Percentiles rank a stretch among this genome's conserved stretches.
phyloP scores from a whole-genome alignment of 768 basidiomycete species.

The Plicaturopsis crispa region DNA sequence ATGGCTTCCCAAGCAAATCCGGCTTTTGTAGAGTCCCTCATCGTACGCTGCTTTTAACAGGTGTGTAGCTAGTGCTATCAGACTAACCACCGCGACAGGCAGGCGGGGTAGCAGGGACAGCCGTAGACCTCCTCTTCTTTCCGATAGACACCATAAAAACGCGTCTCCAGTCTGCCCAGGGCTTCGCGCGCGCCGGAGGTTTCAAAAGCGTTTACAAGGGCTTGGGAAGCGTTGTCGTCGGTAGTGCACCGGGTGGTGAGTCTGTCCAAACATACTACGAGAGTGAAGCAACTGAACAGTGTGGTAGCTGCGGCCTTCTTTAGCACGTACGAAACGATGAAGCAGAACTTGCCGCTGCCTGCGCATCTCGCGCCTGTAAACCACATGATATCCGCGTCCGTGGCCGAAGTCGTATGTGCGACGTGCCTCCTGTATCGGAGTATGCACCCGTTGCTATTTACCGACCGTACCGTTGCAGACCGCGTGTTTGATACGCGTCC shows the following conservation, averaged over 20 bases:
- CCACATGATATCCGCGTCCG: slow-evolving; percentile 44
- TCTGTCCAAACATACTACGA: background rate
- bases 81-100: slow-evolving; percentile 39
- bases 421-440: no score
- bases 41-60: slow-evolving; percentile 23
- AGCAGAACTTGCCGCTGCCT: slow-evolving; percentile 59
- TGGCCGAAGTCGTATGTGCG: slow-evolving; percentile 55
- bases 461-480: slow-evolving; percentile 35
- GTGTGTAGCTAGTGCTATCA: background rate
- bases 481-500: slow-evolving; percentile 89
- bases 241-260: slow-evolving; percentile 91
- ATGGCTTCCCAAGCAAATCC: slow-evolving; percentile 28
- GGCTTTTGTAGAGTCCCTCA: slow-evolving; percentile 37
- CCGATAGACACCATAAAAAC: slow-evolving; percentile 98
- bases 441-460: slow-evolving; percentile 6
- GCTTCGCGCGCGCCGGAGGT: slow-evolving; percentile 80
- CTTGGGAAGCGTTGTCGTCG: slow-evolving; percentile 88
- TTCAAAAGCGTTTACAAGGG: slow-evolving; percentile 91
- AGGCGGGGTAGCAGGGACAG: slow-evolving; percentile 85
- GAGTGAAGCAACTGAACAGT: background rate
- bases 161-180: slow-evolving; percentile 81
- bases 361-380: slow-evolving; percentile 57
- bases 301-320: slow-evolving; percentile 97
- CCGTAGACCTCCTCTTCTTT: slow-evolving; percentile 94
- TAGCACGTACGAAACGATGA: slow-evolving; percentile 86